Conservation (phyloP, 1,284 basidiomycete genomes). For the Rhodotorula sp. region DNA sequence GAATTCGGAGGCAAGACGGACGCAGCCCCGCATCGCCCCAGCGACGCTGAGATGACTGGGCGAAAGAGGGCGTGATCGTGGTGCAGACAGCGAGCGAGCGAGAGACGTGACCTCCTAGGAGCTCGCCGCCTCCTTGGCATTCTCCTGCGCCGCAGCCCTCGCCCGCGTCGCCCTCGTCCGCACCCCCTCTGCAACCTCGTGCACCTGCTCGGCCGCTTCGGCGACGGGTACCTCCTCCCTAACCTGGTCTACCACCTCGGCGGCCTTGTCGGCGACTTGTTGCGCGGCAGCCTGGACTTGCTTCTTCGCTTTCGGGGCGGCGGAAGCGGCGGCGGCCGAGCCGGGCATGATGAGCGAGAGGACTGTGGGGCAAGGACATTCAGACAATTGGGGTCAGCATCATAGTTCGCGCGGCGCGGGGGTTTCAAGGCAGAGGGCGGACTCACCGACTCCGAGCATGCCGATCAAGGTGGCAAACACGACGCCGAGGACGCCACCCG, state of each 20-base stretch:
- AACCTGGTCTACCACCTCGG: conserved; percentile 18
- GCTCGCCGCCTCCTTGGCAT: neutral
- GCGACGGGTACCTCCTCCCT: conserved; percentile 36
- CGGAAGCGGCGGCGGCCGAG: conserved; percentile 4
- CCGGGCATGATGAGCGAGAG: conserved; percentile 35
- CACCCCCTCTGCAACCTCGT: conserved; percentile 18
- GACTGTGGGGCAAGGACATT: conserved; percentile 23
- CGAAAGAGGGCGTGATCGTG: too few relatives aligned
- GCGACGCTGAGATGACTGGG: neutral
- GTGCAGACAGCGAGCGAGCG: too few relatives aligned
- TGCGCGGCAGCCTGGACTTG: neutral
- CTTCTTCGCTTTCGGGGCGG: conserved; percentile 6
- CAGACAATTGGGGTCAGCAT: neutral
- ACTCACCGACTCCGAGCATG: conserved; percentile 63
- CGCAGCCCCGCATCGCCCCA: too few relatives aligned
- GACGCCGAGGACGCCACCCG: conserved; percentile 70
- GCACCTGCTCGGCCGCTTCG: conserved; percentile 22
- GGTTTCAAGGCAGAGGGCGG: neutral
- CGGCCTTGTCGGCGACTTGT: conserved; percentile 11
- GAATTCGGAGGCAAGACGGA: neutral
- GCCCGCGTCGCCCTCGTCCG: conserved; percentile 4
- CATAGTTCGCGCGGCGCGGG: neutral
- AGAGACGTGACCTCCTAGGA: neutral
- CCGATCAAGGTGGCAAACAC: conserved; percentile 74
- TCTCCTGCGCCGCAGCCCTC: neutral